Evolutionary conservation across 2,329 filamentous ascomycete species (phyloP).

Genomic region (Fusarium oxysporum): DNA sequence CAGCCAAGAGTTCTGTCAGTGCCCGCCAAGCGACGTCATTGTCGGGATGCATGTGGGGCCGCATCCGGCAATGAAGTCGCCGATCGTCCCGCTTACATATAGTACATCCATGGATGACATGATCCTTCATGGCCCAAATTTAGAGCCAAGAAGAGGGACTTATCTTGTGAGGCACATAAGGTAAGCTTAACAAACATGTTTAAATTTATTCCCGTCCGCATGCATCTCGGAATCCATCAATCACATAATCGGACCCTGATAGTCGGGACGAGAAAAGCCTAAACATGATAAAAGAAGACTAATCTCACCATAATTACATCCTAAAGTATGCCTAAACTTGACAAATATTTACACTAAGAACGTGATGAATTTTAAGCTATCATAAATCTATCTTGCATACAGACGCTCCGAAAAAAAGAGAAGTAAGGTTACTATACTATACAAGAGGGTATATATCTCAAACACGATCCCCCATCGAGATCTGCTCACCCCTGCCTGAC

Average conservation of each 20-base stretch:
- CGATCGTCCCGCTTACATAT: slow-evolving; percentile 28
- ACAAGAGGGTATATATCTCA: neutral
- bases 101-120: neutral
- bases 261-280: neutral
- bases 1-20: slow-evolving; percentile 26
- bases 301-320: neutral
- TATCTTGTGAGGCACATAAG: neutral
- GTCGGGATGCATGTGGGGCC: slow-evolving; percentile 14
- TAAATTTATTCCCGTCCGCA: slow-evolving; percentile 2
- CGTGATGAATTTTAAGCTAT: neutral
- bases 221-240: neutral
- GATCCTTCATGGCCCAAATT: neutral
- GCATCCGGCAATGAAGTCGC: slow-evolving; percentile 29
- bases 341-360: neutral
- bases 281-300: neutral
- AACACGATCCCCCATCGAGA: neutral
- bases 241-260: neutral
- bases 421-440: neutral
- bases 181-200: slow-evolving; percentile 24
- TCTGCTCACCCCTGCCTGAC: slow-evolving; percentile 3
- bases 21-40: slow-evolving; percentile 31
- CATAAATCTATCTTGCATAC: slow-evolving; percentile 2
- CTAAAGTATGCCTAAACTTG: neutral
- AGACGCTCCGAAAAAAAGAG: neutral
- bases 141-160: slow-evolving; percentile 16